Conservation (phyloP, 148 eudicot species). For the Pouteria glomerata region DNA sequence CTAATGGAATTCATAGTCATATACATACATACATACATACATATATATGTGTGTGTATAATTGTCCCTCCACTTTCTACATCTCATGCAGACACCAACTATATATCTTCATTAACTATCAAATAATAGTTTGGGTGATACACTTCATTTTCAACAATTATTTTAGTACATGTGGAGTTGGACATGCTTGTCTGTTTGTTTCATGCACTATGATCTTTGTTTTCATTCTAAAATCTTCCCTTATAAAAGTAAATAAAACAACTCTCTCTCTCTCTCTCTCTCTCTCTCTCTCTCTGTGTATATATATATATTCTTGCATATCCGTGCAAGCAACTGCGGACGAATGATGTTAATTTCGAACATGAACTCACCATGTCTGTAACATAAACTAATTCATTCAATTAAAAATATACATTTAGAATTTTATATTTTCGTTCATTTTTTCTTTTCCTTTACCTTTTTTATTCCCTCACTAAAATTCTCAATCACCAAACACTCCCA, state of each 20-base stretch:
- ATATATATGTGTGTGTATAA: constrained; percentile 2
- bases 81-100: no score
- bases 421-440: no score
- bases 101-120: not conserved
- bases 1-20: constrained; percentile 46
- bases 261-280: constrained; percentile 8
- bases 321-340: not conserved
- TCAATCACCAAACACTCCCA: no score
- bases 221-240: not conserved
- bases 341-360: not conserved
- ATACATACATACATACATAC: no score
- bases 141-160: not conserved
- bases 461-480: no score
- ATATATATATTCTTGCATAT: not conserved
- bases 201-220: not conserved
- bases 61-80: constrained; percentile 30
- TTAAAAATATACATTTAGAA: no score
- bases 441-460: no score
- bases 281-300: not conserved
- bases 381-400: no score
- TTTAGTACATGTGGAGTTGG: not conserved
- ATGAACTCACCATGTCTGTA: no score
- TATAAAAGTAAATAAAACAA: not conserved
- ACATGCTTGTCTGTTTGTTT: not conserved
- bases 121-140: not conserved